Evolutionary conservation across 2,329 filamentous ascomycete species (phyloP).

Genomic region (Cladorrhinum sp.): DNA sequence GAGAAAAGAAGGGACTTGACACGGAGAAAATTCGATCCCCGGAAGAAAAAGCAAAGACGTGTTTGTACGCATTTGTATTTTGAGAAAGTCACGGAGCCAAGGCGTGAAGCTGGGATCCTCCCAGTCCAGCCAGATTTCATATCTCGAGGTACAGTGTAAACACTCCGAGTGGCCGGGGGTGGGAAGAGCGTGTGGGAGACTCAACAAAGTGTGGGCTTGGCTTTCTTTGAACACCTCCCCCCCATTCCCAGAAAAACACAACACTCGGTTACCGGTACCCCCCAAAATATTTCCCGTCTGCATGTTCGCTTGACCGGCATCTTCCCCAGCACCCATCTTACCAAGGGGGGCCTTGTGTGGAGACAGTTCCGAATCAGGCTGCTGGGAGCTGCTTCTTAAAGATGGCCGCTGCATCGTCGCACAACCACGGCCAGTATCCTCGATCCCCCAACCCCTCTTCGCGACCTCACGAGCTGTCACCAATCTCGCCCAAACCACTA

Average conservation of each 20-base stretch:
- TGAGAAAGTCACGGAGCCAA: not conserved
- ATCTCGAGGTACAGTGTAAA: constrained; percentile 4
- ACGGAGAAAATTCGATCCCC: not conserved
- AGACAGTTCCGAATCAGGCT: constrained; percentile 36
- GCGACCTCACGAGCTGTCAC: constrained; percentile 62
- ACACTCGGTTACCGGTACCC: constrained; percentile 9
- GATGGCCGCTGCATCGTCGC: constrained; percentile 55
- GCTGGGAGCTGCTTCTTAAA: constrained; percentile 33
- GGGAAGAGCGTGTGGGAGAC: constrained; percentile 3
- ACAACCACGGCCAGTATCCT: constrained; percentile 57
- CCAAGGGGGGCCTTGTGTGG: constrained; percentile 36
- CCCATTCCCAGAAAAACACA: constrained; percentile 13
- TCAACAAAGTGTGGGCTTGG: constrained; percentile 9
- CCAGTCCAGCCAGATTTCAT: not conserved
- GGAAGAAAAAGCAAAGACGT: not conserved
- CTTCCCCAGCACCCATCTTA: constrained; percentile 36
- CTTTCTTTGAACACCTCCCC: constrained; percentile 19
- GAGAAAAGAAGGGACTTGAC: not conserved
- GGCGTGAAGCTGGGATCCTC: not conserved
- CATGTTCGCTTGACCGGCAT: constrained; percentile 41
- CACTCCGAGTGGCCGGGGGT: constrained; percentile 13
- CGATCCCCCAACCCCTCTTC: constrained; percentile 61
- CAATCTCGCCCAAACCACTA: constrained; percentile 58
- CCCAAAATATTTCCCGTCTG: constrained; percentile 28
- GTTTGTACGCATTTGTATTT: not conserved